phyloP scores from a whole-genome alignment of 345 rosid genomes.

The Eutrema japonicum region DNA sequence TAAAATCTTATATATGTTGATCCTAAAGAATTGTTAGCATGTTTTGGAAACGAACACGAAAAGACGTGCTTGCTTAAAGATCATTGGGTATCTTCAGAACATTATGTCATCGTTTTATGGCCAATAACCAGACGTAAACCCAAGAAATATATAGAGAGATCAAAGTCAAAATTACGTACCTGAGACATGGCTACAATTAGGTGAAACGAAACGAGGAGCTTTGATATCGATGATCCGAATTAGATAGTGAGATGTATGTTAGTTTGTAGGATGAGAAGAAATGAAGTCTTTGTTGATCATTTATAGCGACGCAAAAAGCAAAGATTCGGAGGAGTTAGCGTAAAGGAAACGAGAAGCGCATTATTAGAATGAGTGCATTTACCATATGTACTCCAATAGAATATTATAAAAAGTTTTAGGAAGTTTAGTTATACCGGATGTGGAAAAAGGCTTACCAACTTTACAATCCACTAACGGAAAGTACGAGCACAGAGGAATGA shows the following conservation, averaged over 20 bases:
- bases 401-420: slow-evolving; percentile 27
- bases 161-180: slow-evolving; percentile 25
- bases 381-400: slow-evolving; percentile 28
- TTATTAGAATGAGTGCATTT: slow-evolving; percentile 15
- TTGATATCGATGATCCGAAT: slow-evolving; percentile 4
- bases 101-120: neutral
- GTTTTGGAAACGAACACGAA: neutral
- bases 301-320: slow-evolving; percentile 39
- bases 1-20: too few species aligned
- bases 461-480: slow-evolving; percentile 23
- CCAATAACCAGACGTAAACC: slow-evolving; percentile 5
- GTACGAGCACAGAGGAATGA: neutral
- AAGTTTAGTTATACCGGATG: slow-evolving; percentile 41
- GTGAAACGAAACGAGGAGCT: slow-evolving; percentile 21
- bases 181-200: slow-evolving; percentile 38
- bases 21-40: slow-evolving; percentile 4
- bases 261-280: slow-evolving; percentile 24
- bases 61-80: neutral
- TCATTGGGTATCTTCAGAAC: neutral
- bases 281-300: slow-evolving; percentile 7
- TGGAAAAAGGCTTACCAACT: slow-evolving; percentile 26
- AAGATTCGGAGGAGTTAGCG: slow-evolving; percentile 44
- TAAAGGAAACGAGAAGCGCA: slow-evolving; percentile 43
- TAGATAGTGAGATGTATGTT: slow-evolving; percentile 15
- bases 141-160: slow-evolving; percentile 15